Evolutionary conservation across 306 rosid species (phyloP), one percentile per base, ranked within the genome.

Genomic region (Phaseolus lunatus): DNA sequence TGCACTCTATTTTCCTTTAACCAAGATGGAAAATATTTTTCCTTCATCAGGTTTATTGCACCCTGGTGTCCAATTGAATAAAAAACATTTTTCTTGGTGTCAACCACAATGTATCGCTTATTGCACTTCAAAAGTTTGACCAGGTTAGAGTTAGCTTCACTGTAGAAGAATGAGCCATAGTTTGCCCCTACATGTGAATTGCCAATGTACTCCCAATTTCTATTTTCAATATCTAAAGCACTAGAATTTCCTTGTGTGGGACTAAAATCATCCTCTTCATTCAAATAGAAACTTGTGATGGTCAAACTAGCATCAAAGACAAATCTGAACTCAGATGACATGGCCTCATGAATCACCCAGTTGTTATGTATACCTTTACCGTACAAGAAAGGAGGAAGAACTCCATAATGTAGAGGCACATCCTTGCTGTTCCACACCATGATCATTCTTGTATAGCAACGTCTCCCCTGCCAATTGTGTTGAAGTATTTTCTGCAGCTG

Each of bases 361-460:
- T 79, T 77, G 81, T 90, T 83, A 84, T 95, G 97, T 48, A 75
- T 85, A 71, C 94, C 96, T 24, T 78, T 95, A 64, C 97, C 92
- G 48, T 80, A 92, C 71, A 90, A 81, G 86, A 95, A 95, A 63
- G 97, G 97, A 39, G 99, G 99, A 86, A 95, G 97, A 78, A 95
- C 94, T 83, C 90, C 97, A 31, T 84, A 43, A 72, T 95, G 90
- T 85, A 90, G 81, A 50, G 99, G 96, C 31, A 67, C 23, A 63
- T 92, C 89, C 78, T 78, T 82, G 58, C 22, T 90, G 86, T 90
- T 95, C 97, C 99, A 95, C 37, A 93, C 97, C 81, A 95, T 79
- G 44, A 95, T 79, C 83, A 83, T 81, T 82, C 85, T 86, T 76
- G 78, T 80, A 61, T 85, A 72, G 62, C 93, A 90, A 72, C 72